A percentile compares a stretch with the other conserved stretches of the same genome.
These are phyloP conservation scores for Puccinia horiana DNA, from an alignment of 1,284 basidiomycete species.

Conservation along the genomic window DNA sequence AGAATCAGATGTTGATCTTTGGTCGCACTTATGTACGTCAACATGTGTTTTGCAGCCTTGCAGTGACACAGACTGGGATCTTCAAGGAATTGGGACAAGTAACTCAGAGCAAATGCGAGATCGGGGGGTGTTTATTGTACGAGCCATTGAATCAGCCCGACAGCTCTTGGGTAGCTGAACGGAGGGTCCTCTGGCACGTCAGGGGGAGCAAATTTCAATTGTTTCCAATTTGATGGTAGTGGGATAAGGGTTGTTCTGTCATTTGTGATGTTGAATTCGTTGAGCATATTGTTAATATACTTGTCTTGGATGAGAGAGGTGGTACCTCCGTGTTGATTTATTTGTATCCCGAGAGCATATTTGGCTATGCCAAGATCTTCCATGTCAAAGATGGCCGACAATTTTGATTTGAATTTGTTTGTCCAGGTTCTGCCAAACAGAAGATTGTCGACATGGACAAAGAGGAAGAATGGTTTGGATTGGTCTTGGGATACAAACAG, in stretches of 20 bases:
- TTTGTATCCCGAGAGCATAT: background rate
- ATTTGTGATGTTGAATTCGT: background rate
- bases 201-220: background rate
- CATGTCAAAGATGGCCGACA: background rate
- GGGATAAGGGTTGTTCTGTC: background rate
- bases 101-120: background rate
- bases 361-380: constrained; percentile 1
- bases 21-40: no score
- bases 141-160: background rate
- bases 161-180: no score
- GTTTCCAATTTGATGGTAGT: constrained; percentile 1
- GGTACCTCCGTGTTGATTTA: background rate
- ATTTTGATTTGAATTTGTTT: background rate
- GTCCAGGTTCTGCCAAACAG: background rate
- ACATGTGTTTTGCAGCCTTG: background rate
- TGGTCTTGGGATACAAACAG: background rate
- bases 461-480: background rate
- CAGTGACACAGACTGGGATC: background rate
- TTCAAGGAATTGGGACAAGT: constrained; percentile 1
- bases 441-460: background rate
- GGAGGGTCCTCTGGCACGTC: background rate
- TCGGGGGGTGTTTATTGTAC: background rate
- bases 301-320: background rate
- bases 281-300: background rate
- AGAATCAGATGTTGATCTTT: background rate